phyloP scores from a whole-genome alignment of 768 basidiomycete species.

The Tulasnella sp. region DNA sequence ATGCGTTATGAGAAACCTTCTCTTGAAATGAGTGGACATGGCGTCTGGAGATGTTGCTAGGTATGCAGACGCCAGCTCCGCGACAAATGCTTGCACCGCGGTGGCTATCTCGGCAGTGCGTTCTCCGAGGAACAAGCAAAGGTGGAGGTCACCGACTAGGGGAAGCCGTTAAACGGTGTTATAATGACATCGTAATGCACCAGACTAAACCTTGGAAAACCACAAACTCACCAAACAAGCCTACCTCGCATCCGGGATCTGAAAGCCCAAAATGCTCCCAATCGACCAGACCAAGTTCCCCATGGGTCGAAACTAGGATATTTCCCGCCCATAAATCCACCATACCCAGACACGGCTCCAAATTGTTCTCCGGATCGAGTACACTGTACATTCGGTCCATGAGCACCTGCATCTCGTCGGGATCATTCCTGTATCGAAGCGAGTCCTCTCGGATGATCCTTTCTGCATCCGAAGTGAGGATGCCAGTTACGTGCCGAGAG shows the following conservation, averaged over 20 bases:
- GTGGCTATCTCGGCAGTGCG: neutral
- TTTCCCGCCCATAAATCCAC: conserved; percentile 7
- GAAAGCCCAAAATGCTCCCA: conserved; percentile 8
- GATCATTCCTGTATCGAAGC: neutral
- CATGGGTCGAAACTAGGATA: neutral
- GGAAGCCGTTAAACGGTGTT: neutral
- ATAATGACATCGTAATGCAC: neutral
- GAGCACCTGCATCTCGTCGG: neutral
- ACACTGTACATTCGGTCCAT: neutral
- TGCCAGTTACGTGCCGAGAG: neutral
- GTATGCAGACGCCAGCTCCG: neutral
- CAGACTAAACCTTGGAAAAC: too few relatives aligned
- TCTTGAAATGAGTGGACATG: neutral
- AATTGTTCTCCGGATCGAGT: neutral
- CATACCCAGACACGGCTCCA: neutral
- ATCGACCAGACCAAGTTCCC: neutral
- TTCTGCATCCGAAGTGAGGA: neutral
- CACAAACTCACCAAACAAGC: neutral
- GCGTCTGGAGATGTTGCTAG: neutral
- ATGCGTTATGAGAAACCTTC: neutral
- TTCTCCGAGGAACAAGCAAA: neutral
- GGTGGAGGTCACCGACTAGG: neutral
- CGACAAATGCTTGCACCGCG: neutral
- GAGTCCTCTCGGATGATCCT: neutral
- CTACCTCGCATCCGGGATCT: neutral